These are phyloP conservation scores for Camellia sinensis DNA, from an alignment of 148 eudicot genomes.

Conservation along the genomic window DNA sequence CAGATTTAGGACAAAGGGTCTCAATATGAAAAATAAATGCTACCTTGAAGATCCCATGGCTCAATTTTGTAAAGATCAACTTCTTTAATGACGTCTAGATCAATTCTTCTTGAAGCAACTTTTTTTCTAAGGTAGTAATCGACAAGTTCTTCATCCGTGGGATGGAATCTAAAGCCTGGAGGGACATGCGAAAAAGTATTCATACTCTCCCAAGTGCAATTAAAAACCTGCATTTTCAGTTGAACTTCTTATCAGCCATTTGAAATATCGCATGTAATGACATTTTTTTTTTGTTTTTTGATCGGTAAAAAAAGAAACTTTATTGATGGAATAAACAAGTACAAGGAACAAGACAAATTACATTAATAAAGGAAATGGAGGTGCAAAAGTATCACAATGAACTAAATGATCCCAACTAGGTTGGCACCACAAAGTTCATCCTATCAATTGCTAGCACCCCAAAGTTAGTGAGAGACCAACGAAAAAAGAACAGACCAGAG, in stretches of 20 bases:
- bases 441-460: too few relatives aligned
- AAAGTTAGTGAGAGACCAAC: too few relatives aligned
- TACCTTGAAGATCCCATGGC: slow-evolving; percentile 99
- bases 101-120: slow-evolving; percentile 62
- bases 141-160: slow-evolving; percentile 86
- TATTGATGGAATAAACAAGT: too few relatives aligned
- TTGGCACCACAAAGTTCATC: too few relatives aligned
- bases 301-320: too few relatives aligned
- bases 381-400: too few relatives aligned
- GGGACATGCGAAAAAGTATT: slow-evolving; percentile 71
- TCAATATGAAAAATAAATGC: not conserved
- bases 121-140: slow-evolving; percentile 80
- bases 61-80: slow-evolving; percentile 86
- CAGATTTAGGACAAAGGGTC: not conserved
- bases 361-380: too few relatives aligned
- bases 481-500: too few relatives aligned
- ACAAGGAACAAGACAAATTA: too few relatives aligned
- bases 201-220: slow-evolving; percentile 31
- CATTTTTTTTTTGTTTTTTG: too few relatives aligned
- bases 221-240: slow-evolving; percentile 16
- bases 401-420: too few relatives aligned
- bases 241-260: not conserved
- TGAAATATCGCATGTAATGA: not conserved
- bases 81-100: slow-evolving; percentile 76
- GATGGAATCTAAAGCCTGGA: slow-evolving; percentile 89